Base-by-base conservation (phyloP, 2,329 filamentous ascomycete species). In the Fusarium sp. region DNA sequence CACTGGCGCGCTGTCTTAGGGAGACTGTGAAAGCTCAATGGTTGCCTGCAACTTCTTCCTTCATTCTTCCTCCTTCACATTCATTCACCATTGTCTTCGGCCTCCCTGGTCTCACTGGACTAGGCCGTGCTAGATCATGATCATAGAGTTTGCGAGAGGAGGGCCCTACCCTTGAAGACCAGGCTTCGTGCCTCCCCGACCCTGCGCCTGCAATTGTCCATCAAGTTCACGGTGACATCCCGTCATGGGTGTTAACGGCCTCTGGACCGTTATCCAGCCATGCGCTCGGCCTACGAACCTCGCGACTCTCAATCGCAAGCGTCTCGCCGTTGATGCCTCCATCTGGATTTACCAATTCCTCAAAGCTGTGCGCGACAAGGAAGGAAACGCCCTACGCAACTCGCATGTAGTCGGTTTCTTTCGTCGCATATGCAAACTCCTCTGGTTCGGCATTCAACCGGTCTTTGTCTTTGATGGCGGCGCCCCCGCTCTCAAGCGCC, bases 261-360 rank as follows among this genome's bases (percentile, higher is more conserved):
- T 99, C 75, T 99, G 97, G 97, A 96, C 94, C 73, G 95, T 99
- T 62, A 88, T 98, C 74, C 94, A 98, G 84, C 97, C 97, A 54
- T 98, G 95, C 81, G 97, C 97, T 57, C 93, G 97, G 40, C 97
- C 97, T 22, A 97, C 97, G 72, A 98, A 98, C 83, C 93, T 99
- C 78, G 95, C 97, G 78, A 98, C 96, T 15, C 91, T 99, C 70
- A 98, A 98, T 83, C 94, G 94, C 77, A 98, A 98, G 85, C 95
- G 97, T 17, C 93, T 99, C 59, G 97, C 97, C 56, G 95, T 99
- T 76, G 97, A 99, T 85, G 97, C 97, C 68, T 98, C 95, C 14
- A 99, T 99, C 81, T 99, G 97, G 97, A 98, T 99, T 78, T 99
- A 99, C 87, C 97, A 99, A 81, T 99, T 99, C 80, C 91, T 99